These are phyloP conservation scores for Tulasnella sp. DNA, from an alignment of 768 basidiomycete species.

Conservation along the genomic window DNA sequence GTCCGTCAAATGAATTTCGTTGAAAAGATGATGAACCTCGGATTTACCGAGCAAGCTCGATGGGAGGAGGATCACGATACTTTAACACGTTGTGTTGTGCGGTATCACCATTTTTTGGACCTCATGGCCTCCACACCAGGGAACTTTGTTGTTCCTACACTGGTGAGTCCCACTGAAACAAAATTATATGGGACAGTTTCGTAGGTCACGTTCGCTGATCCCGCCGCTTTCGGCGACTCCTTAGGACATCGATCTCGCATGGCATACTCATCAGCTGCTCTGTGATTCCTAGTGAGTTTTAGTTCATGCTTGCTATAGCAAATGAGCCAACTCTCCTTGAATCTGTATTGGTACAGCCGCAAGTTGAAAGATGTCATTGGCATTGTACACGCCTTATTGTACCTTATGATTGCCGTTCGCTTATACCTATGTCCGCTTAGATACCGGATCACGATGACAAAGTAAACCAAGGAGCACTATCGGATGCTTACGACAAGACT, in stretches of 20 bases:
- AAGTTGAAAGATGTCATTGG: not conserved
- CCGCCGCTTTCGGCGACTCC: no score
- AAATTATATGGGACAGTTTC: not conserved
- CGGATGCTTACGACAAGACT: conserved; percentile 49
- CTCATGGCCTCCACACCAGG: conserved; percentile 26
- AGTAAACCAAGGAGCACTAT: conserved; percentile 40
- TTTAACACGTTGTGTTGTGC: conserved; percentile 26
- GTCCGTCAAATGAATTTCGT: conserved; percentile 31
- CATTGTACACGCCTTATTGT: not conserved
- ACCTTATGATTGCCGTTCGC: no score
- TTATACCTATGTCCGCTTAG: not conserved
- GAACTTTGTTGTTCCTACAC: conserved; percentile 31
- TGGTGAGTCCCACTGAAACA: conserved; percentile 12
- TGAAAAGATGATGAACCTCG: conserved; percentile 29
- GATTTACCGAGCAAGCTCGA: conserved; percentile 12
- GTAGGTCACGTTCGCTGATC: no score
- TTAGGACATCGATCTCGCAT: no score
- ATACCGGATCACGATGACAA: conserved; percentile 46
- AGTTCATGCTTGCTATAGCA: not conserved
- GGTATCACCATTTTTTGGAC: conserved; percentile 33
- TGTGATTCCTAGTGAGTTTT: conserved; percentile 38
- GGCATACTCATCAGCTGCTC: conserved; percentile 37
- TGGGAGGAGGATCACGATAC: not conserved
- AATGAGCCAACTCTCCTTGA: no score
- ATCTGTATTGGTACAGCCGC: not conserved